Percentiles rank a stretch among this genome's conserved stretches.
These are phyloP conservation scores for Umbelopsis sp. DNA, from an alignment of 192 early-diverging fungal genomes.

Conservation along the genomic window DNA sequence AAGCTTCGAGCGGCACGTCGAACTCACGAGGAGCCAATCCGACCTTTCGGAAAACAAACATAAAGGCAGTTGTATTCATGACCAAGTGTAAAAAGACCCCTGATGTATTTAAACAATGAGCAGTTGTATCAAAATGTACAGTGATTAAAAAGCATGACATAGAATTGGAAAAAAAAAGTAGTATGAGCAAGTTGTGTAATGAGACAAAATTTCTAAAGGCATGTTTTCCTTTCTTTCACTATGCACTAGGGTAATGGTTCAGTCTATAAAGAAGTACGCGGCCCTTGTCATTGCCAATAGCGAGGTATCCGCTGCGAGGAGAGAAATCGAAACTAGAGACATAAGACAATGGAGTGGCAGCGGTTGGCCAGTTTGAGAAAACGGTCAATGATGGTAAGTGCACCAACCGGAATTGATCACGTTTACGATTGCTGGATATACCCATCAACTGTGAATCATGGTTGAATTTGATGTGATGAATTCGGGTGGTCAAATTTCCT, in stretches of 20 bases:
- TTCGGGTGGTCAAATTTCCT: constrained; percentile 83
- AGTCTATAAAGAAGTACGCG: constrained; percentile 86
- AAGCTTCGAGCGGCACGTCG: constrained; percentile 47
- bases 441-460: constrained; percentile 84
- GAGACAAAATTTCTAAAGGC: background rate
- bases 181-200: background rate
- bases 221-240: constrained; percentile 13
- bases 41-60: constrained; percentile 26
- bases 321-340: constrained; percentile 83
- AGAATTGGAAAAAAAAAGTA: background rate
- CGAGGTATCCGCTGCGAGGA: constrained; percentile 89
- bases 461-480: constrained; percentile 78
- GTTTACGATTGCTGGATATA: constrained; percentile 71
- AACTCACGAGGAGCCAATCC: constrained; percentile 27
- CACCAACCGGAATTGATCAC: constrained; percentile 80
- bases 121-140: constrained; percentile 22
- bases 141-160: constrained; percentile 13
- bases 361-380: constrained; percentile 95
- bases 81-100: background rate
- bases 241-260: constrained; percentile 60
- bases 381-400: constrained; percentile 83
- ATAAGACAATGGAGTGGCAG: constrained; percentile 77
- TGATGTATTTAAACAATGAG: constrained; percentile 19
- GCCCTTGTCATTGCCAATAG: constrained; percentile 90
- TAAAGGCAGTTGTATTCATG: background rate